phyloP scores from a whole-genome alignment of 306 rosid genomes.

The Glycine tomentella region DNA sequence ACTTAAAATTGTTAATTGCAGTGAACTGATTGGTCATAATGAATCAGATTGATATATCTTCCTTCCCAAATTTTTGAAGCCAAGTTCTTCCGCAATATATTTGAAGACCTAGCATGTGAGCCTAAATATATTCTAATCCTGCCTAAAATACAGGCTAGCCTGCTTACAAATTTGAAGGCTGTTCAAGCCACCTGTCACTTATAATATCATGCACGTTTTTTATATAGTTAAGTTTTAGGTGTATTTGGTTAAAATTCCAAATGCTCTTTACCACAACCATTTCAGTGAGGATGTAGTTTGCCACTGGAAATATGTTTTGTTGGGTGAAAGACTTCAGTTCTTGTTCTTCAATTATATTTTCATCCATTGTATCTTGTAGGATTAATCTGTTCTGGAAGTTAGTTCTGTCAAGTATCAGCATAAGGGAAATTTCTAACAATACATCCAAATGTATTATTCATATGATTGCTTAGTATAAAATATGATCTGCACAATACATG shows the following conservation, averaged over 20 bases:
- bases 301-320: slow-evolving; percentile 21
- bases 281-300: slow-evolving; percentile 21
- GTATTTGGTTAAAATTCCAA: neutral
- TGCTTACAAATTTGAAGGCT: slow-evolving; percentile 19
- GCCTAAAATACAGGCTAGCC: slow-evolving; percentile 25
- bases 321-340: slow-evolving; percentile 13
- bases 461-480: slow-evolving; percentile 19
- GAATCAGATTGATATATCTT: slow-evolving; percentile 6
- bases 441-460: slow-evolving; percentile 34
- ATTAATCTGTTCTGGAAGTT: slow-evolving; percentile 34
- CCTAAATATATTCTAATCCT: slow-evolving; percentile 10
- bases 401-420: slow-evolving; percentile 22
- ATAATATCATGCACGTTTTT: slow-evolving; percentile 6
- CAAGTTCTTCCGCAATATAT: slow-evolving; percentile 6
- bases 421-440: slow-evolving; percentile 16
- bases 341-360: slow-evolving; percentile 35
- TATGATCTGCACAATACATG: slow-evolving; percentile 11
- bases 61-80: slow-evolving; percentile 21
- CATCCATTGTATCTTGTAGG: slow-evolving; percentile 6
- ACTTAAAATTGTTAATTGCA: neutral
- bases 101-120: slow-evolving; percentile 28
- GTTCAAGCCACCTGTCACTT: slow-evolving; percentile 5
- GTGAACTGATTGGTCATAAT: slow-evolving; percentile 23
- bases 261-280: neutral
- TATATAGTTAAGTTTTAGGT: neutral